Base-by-base conservation (phyloP, 768 basidiomycete species). In the Melanogaster broomeanus region DNA sequence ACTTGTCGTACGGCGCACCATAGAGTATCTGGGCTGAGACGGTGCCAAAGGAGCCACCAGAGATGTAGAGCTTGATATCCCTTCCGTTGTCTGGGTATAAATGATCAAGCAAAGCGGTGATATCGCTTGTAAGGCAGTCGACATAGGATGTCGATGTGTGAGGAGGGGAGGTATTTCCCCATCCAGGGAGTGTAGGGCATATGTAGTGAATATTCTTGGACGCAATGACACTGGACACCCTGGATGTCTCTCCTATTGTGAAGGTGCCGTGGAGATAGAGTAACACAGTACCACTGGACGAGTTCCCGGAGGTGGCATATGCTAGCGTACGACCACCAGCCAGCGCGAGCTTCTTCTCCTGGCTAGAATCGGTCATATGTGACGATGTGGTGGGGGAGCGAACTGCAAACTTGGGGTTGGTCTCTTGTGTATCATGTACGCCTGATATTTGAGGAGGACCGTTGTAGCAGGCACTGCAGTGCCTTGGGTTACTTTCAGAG, bases 261-360 rank as follows among this genome's bases (percentile, higher is more conserved):
- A 84, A 82, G 6, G 70, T 69, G n/a, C 81, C 81, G 56, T 84
- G 83, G 49, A 83, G 74, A 64, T 75, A 81, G 44, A 85, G 69
- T 39, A 83, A 63, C 21, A 85, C 62, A 13, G 70, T 70, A 2
- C 67, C 65, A 64, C 81, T 83, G 24, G 75, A 72, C 1, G 74
- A 64, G 53, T 81, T 75, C 6, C 83, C 83, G 9, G 63, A 69
- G 22, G 79, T 77, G n/a, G 74, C 74, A 52, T 84, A 85, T 3
- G 80, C 83, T 7, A 84, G 68, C 8, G 65, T 75, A 34, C 82
- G 77, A 8, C 77, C 80, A 45, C 73, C 59, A 3, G 53, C 33
- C 12, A 74, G 41, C 3, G 52, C 35, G 22, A 74, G 64, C 8
- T 34, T 56, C 43, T 25, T 43, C 28, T 66, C 61, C 13, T 45